Evolutionary conservation across 441 rosid genomes (phyloP).

Genomic region (Monsonia emarginata): DNA sequence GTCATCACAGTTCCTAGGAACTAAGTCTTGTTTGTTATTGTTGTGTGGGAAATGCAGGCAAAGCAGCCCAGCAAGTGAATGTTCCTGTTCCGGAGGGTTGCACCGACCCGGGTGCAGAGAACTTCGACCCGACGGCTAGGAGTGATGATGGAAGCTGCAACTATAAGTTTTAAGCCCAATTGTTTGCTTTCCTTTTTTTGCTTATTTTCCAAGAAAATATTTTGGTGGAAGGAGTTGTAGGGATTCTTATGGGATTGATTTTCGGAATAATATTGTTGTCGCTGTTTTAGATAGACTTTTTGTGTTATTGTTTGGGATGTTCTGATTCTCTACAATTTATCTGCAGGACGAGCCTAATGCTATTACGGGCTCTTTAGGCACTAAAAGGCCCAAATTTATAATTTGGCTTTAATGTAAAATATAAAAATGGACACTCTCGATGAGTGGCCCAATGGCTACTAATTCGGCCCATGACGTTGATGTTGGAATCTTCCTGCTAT

Average conservation of each 20-base stretch:
- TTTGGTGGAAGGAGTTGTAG: not conserved
- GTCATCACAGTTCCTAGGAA: not conserved
- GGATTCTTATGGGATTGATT: not conserved
- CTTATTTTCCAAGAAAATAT: not conserved
- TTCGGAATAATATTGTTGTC: no score
- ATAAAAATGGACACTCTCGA: no score
- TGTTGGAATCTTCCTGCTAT: no score
- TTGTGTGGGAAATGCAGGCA: slow-evolving; percentile 32
- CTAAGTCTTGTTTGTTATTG: not conserved
- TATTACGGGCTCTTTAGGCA: no score
- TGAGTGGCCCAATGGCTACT: no score
- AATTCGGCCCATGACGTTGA: no score
- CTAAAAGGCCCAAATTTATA: no score
- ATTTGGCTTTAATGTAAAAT: no score
- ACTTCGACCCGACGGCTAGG: slow-evolving; percentile 88
- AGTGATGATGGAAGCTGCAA: slow-evolving; percentile 86
- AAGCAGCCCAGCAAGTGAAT: slow-evolving; percentile 68
- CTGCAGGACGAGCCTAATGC: no score
- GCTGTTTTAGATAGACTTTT: no score
- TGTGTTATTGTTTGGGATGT: no score
- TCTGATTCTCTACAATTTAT: no score
- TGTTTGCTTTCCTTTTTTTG: not conserved
- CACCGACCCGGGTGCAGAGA: slow-evolving; percentile 51
- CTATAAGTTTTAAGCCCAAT: slow-evolving; percentile 27
- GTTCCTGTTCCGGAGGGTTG: slow-evolving; percentile 81